phyloP scores from a whole-genome alignment of 2,329 filamentous ascomycete species.

The Apiospora pterosperma region DNA sequence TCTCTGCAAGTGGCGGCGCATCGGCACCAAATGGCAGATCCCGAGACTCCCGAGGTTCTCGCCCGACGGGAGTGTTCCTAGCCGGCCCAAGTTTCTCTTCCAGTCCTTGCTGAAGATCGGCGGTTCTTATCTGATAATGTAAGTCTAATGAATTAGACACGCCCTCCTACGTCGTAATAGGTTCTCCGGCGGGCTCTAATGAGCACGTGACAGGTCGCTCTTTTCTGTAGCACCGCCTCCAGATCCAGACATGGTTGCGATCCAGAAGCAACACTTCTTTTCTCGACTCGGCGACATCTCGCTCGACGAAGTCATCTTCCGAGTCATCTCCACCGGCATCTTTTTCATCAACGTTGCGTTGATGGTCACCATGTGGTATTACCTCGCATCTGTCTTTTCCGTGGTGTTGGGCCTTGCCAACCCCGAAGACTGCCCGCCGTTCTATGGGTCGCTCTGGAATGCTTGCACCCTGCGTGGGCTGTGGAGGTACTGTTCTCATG shows the following conservation, averaged over 20 bases:
- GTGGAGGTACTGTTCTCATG: background rate
- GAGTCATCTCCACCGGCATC: background rate
- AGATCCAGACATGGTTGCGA: background rate
- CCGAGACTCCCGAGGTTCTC: background rate
- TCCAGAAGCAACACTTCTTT: background rate
- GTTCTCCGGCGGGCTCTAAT: background rate
- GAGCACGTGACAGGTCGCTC: background rate
- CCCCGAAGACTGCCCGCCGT: background rate
- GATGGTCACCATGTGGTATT: background rate
- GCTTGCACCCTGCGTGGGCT: background rate
- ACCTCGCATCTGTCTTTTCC: background rate
- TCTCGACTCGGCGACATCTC: background rate
- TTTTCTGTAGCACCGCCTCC: background rate
- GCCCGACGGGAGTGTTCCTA: background rate
- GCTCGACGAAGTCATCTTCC: background rate
- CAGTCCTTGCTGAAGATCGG: background rate
- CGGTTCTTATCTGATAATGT: background rate
- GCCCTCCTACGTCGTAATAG: background rate
- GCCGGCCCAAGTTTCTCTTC: background rate
- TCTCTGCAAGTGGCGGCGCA: constrained; percentile 2
- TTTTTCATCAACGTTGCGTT: background rate
- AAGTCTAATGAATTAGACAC: background rate
- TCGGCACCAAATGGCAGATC: constrained; percentile 5
- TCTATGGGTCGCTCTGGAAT: background rate
- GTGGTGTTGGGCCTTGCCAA: background rate